A percentile compares a stretch with the other conserved stretches of the same genome.
Conservation (phyloP, 768 basidiomycete species). For the Candolleomyces efflorescens region DNA sequence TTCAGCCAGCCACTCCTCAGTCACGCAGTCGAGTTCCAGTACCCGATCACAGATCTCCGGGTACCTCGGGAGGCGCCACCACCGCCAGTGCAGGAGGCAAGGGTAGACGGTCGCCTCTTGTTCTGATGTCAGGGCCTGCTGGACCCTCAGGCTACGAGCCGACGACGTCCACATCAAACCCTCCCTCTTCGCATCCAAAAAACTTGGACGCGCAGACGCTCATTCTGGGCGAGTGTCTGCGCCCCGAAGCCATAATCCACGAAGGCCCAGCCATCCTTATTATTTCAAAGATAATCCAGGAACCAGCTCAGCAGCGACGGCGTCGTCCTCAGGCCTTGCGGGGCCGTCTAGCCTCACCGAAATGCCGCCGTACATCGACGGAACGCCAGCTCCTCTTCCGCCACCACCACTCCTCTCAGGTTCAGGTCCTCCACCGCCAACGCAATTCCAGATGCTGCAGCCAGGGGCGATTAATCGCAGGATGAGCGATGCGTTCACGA, state of each 20-base stretch:
- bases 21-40: conserved; percentile 5
- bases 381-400: not conserved
- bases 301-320: not conserved
- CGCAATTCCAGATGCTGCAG: conserved; percentile 7
- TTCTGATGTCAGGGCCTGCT: conserved; percentile 39
- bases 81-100: conserved; percentile 5
- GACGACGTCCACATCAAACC: conserved; percentile 10
- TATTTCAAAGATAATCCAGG: conserved; percentile 13
- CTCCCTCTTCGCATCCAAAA: conserved; percentile 45
- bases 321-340: conserved; percentile 14
- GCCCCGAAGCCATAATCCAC: conserved; percentile 38
- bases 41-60: conserved; percentile 5
- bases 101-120: conserved; percentile 29
- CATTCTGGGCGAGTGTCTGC: conserved; percentile 77
- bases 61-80: conserved; percentile 18
- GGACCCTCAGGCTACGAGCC: conserved; percentile 19
- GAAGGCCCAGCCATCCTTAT: conserved; percentile 38
- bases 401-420: conserved; percentile 23
- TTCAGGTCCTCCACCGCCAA: conserved; percentile 27
- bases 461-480: conserved; percentile 21
- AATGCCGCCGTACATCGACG: not conserved
- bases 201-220: conserved; percentile 78
- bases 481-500: conserved; percentile 26
- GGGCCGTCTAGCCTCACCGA: not conserved
- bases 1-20: conserved; percentile 14